These are phyloP conservation scores for Thraustochytrium sp. DNA, from an alignment of 352 stramenopile species.

Conservation along the genomic window DNA sequence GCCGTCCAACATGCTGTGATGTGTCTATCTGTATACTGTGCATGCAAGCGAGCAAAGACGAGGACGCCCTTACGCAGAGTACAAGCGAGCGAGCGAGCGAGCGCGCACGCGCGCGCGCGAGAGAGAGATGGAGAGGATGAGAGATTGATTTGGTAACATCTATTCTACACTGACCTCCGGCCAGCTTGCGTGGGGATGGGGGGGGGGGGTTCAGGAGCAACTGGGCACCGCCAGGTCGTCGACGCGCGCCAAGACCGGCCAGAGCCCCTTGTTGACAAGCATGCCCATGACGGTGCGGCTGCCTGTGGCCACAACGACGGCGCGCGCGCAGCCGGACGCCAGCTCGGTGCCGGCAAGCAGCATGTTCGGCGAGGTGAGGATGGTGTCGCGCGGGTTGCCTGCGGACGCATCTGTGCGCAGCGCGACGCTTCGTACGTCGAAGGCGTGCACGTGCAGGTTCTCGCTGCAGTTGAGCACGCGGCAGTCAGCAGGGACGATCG, in stretches of 20 bases:
- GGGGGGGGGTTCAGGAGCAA: neutral
- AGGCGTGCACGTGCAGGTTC: slow-evolving; percentile 55
- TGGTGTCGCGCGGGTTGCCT: neutral
- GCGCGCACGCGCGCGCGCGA: no score
- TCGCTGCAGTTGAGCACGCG: slow-evolving; percentile 67
- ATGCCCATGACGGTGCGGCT: neutral
- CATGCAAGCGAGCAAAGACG: no score
- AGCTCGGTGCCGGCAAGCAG: neutral
- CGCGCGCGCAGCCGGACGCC: neutral
- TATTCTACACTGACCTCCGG: no score
- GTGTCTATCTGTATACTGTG: neutral
- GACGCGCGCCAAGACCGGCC: neutral
- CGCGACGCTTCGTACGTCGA: neutral
- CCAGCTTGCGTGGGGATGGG: no score
- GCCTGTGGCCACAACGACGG: neutral
- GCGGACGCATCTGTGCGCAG: neutral
- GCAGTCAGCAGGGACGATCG: slow-evolving; percentile 79
- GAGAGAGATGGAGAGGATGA: no score
- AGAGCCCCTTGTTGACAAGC: neutral
- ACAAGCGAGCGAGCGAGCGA: no score
- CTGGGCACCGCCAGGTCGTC: neutral
- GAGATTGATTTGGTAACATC: no score
- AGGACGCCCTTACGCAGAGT: no score
- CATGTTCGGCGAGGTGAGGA: neutral
- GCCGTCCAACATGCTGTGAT: neutral